Conservation (phyloP, 163 green algal genomes). For the Trebouxia gelatinosa region DNA sequence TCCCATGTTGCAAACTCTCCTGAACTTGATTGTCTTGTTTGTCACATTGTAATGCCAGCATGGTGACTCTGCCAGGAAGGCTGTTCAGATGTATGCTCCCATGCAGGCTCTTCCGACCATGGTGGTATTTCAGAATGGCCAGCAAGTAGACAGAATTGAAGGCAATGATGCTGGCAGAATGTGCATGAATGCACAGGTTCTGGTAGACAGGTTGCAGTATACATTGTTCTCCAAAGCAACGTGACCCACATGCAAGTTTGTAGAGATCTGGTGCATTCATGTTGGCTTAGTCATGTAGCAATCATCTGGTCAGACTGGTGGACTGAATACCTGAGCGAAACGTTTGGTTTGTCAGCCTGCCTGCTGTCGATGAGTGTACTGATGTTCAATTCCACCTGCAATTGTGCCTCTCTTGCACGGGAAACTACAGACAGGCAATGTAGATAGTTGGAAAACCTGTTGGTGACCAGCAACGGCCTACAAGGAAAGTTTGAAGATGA, state of each 20-base stretch:
- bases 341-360: background rate
- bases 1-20: too few relatives aligned
- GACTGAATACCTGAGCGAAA: too few relatives aligned
- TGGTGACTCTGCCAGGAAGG: too few relatives aligned
- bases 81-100: too few relatives aligned
- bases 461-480: too few relatives aligned
- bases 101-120: constrained; percentile 57
- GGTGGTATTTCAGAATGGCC: constrained; percentile 55
- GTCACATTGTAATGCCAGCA: too few relatives aligned
- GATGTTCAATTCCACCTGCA: background rate
- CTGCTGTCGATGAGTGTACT: background rate
- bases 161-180: constrained; percentile 39
- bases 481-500: too few relatives aligned
- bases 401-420: background rate
- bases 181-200: constrained; percentile 12
- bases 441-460: too few relatives aligned
- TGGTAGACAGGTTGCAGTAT: constrained; percentile 4
- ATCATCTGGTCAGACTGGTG: too few relatives aligned
- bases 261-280: background rate
- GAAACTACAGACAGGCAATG: too few relatives aligned
- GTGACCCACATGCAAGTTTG: background rate
- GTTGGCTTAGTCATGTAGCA: too few relatives aligned
- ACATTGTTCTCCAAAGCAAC: background rate
- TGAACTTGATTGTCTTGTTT: too few relatives aligned
- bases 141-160: constrained; percentile 49